phyloP scores from a whole-genome alignment of 768 basidiomycete genomes.

The Trametes gibbosa region DNA sequence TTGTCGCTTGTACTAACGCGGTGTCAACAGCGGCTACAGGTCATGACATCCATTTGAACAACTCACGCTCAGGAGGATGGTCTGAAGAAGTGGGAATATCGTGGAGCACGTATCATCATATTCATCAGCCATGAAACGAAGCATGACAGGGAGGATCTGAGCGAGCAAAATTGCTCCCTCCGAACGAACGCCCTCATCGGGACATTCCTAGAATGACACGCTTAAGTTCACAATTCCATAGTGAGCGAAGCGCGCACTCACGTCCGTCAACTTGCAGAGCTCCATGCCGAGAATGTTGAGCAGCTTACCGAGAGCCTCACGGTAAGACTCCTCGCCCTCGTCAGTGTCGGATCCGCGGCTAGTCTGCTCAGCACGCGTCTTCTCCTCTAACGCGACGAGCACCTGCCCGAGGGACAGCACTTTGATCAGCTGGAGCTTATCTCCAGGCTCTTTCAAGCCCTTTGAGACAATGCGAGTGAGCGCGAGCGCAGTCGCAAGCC shows the following conservation, averaged over 20 bases:
- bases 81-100: constrained; percentile 76
- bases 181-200: constrained; percentile 54
- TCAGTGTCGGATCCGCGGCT: constrained; percentile 71
- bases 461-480: constrained; percentile 84
- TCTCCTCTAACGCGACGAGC: constrained; percentile 74
- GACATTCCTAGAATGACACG: constrained; percentile 47
- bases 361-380: constrained; percentile 64
- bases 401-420: constrained; percentile 85
- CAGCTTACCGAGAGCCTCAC: constrained; percentile 84
- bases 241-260: constrained; percentile 32
- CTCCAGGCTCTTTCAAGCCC: constrained; percentile 86
- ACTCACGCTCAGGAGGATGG: constrained; percentile 72
- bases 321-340: constrained; percentile 84
- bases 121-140: constrained; percentile 86
- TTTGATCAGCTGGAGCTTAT: constrained; percentile 87
- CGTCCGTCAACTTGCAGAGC: constrained; percentile 80
- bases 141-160: constrained; percentile 74
- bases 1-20: constrained; percentile 74
- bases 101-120: constrained; percentile 88
- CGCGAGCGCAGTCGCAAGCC: constrained; percentile 78
- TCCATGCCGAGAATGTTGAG: constrained; percentile 82
- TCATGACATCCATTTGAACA: background rate
- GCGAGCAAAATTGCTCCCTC: constrained; percentile 65
- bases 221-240: background rate
- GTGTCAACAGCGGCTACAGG: background rate